A percentile compares a stretch with the other conserved stretches of the same genome.
phyloP scores from a whole-genome alignment of 2,329 filamentous ascomycete species.

The Cercospora brassicicola region DNA sequence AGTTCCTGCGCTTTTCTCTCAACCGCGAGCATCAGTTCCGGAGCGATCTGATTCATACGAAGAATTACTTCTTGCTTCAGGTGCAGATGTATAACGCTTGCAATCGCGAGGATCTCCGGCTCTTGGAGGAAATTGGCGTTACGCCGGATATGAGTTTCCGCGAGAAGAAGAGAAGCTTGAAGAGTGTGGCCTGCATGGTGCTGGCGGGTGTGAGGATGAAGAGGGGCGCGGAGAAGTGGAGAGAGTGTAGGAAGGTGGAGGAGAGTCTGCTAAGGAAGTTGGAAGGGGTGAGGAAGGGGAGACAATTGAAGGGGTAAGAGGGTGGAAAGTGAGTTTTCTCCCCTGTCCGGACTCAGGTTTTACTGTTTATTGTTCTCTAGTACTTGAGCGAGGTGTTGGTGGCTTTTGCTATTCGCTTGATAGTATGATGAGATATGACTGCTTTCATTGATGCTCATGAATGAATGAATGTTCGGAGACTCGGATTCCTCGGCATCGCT shows the following conservation, averaged over 20 bases:
- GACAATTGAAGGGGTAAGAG: slow-evolving; percentile 9
- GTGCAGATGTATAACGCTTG: slow-evolving; percentile 84
- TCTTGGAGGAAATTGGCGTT: slow-evolving; percentile 81
- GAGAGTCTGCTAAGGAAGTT: slow-evolving; percentile 49
- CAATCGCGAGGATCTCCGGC: slow-evolving; percentile 85
- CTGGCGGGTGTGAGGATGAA: slow-evolving; percentile 55
- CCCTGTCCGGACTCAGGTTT: not conserved
- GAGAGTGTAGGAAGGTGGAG: slow-evolving; percentile 52
- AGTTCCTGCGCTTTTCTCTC: slow-evolving; percentile 82
- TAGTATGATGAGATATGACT: not conserved
- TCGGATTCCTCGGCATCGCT: not conserved
- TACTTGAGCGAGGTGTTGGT: slow-evolving; percentile 9
- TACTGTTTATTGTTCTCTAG: not conserved
- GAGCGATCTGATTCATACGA: slow-evolving; percentile 78
- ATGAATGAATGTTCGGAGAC: not conserved
- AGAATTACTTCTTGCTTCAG: slow-evolving; percentile 76
- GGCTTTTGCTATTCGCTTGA: not conserved
- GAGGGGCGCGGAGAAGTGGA: slow-evolving; percentile 52
- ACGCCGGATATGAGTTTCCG: slow-evolving; percentile 53
- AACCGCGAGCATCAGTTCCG: slow-evolving; percentile 78
- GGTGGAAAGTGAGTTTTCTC: not conserved
- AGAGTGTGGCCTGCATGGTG: slow-evolving; percentile 51
- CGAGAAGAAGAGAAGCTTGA: slow-evolving; percentile 49
- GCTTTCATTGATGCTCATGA: not conserved
- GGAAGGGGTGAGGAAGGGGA: slow-evolving; percentile 45